phyloP scores from a whole-genome alignment of 805 yeast species.

The Wickerhamomyces alni region DNA sequence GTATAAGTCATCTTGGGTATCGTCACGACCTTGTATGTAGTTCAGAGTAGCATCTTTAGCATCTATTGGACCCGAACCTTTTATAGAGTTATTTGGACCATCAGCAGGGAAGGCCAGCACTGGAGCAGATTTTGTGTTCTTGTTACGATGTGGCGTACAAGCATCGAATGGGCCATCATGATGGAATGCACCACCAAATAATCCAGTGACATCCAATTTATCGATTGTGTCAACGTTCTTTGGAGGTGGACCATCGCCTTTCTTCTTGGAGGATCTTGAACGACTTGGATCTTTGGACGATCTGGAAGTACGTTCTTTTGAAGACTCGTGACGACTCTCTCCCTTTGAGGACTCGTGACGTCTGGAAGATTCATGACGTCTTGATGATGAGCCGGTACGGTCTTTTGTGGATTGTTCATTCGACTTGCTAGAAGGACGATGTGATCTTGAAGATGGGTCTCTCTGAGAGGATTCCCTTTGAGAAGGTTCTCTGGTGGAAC shows the following conservation, averaged over 20 bases:
- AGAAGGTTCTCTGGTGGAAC: neutral
- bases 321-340: conserved; percentile 3
- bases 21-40: conserved; percentile 69
- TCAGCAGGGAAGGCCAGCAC: conserved; percentile 93
- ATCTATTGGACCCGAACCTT: conserved; percentile 52
- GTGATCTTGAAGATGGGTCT: neutral
- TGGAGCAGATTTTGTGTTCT: conserved; percentile 71
- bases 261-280: conserved; percentile 19
- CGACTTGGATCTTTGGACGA: conserved; percentile 12
- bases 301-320: conserved; percentile 7
- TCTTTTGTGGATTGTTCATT: no score
- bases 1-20: conserved; percentile 34
- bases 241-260: conserved; percentile 44
- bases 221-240: conserved; percentile 90
- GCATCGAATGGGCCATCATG: conserved; percentile 99
- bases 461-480: neutral
- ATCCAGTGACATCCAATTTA: conserved; percentile 90
- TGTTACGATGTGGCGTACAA: conserved; percentile 93
- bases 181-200: conserved; percentile 92
- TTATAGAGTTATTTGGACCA: conserved; percentile 86
- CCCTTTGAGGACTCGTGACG: conserved; percentile 1
- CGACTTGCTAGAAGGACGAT: no score
- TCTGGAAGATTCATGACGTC: conserved; percentile 2
- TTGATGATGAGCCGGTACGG: conserved; percentile 1
- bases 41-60: conserved; percentile 61